Evolutionary conservation across 1,139 yeast species (phyloP), one percentile per base, ranked within the genome.

Genomic region (Blastobotrys aristatus): DNA sequence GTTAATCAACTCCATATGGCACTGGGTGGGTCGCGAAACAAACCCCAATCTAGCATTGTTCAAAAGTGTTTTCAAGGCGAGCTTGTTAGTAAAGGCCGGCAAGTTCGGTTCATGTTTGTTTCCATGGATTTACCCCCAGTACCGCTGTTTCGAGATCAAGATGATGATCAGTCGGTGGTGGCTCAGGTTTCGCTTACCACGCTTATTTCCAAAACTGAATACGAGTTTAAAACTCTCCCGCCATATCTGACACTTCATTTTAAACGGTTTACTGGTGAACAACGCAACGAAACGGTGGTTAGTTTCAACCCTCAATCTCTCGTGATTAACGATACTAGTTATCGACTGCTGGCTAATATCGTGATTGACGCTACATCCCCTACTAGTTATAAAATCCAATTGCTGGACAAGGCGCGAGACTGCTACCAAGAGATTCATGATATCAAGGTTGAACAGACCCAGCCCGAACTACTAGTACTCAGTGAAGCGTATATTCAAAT

Each of bases 401-500:
- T 83, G 21, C 61, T 69, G 8, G 72, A 76, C 55, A 63, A 67
- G 30, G 60, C 67, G 2, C 59, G 70, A 3, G 64, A 67, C 21
- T 64, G 67, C 24, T 86, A 95, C 94, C 55, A 73, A 3, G 79
- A 76, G 50, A 71, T 85, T 11, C 72, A 74, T 41, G 82, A 84
- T 55, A 65, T 78, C 43, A 62, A 66, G 13, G 74, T 79, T 1
- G 70, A 67, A 34, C 62, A 62, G 14, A 72, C 76, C 35, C 80
- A 80, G 38, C 69, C 71, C 42, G 89, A 83, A 53, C 67, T 84
- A 44, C 58, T 86, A 46, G 82, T 84, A 56, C 62, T 85, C 33
- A 73, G 75, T 39, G 87, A 83, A 54, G 75, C 79, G 40, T 80
- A 78, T 62, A 66, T 86, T 36, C 90, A 84, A 62, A 66, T 84